Base-by-base conservation (phyloP, 2,329 filamentous ascomycete species). In the Zymoseptoria tritici region DNA sequence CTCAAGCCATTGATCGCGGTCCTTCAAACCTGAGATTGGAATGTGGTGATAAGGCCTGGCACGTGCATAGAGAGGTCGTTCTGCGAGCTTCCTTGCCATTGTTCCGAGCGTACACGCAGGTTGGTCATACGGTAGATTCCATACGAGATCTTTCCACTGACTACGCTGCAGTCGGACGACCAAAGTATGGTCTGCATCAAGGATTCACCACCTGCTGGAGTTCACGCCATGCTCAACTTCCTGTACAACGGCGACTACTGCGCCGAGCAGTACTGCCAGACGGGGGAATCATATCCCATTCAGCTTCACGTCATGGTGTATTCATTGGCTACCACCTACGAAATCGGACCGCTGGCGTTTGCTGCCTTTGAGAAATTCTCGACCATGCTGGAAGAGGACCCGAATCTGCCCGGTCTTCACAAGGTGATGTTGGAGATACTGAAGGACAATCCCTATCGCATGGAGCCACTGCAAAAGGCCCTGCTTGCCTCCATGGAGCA, bases 191-290 rank as follows among this genome's bases (percentile, higher is more conserved):
- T 22, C 21, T 22, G 21, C 21, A 22, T 22, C 21, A 22, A 22
- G 21, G 21, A 22, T 4, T 2, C 21, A 22, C 21, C 21, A 22
- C 21, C 21, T 22, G 21, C 21, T 22, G 21, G 21, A 22, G 21
- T 63, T 4, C 60, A 64, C 16, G 61, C 63, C 4, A 61, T 66
- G 57, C 54, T 66, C 19, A 49, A 42, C 50, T 66, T 49, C 46
- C 29, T 62, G 21, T 65, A 65, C 59, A 57, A 60, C 22, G 57
- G 58, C n/a, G 54, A 62, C 20, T 60, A 46, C 36, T n/a, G 13
- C 36, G 36, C 36, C 36, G 36, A 46, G 3, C 36, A 46, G 16
- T 46, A 46, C 13, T 46, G 36, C 7, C 13, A 46, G 5, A 16
- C 36, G 2, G 13, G 36, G 5, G 5, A 16, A 4, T 46, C 36